Conservation (phyloP, 345 rosid genomes). For the Populus alba region DNA sequence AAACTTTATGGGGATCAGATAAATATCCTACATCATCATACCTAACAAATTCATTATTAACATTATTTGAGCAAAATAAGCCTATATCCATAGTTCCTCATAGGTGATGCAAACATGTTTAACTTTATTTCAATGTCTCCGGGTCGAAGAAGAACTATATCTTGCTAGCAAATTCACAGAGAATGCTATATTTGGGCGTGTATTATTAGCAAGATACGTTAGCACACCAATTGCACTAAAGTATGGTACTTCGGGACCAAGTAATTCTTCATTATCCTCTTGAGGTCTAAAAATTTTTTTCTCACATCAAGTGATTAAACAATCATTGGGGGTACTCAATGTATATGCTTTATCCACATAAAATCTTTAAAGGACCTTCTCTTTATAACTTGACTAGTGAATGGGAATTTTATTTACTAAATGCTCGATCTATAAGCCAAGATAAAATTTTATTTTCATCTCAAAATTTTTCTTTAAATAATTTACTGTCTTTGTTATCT, state of each 20-base stretch:
- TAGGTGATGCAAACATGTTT: not conserved
- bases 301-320: not conserved
- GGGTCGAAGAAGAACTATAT: not conserved
- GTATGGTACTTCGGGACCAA: constrained; percentile 1
- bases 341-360: not conserved
- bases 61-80: not conserved
- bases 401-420: not conserved
- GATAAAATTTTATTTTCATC: not conserved
- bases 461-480: not conserved
- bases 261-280: not conserved
- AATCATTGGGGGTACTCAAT: not conserved
- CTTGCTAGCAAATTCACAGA: not conserved
- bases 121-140: not conserved
- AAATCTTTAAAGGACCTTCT: not conserved
- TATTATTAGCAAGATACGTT: constrained; percentile 5
- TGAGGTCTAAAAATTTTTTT: not conserved
- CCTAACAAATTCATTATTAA: not conserved
- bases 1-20: not conserved
- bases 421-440: not conserved
- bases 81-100: not conserved
- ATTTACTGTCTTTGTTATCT: not conserved
- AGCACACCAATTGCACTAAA: constrained; percentile 6
- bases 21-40: not conserved
- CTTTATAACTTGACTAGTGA: not conserved
- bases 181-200: not conserved